These are phyloP conservation scores for Verticillium zaregamsianum DNA, from an alignment of 2,329 filamentous ascomycete species.

Conservation along the genomic window DNA sequence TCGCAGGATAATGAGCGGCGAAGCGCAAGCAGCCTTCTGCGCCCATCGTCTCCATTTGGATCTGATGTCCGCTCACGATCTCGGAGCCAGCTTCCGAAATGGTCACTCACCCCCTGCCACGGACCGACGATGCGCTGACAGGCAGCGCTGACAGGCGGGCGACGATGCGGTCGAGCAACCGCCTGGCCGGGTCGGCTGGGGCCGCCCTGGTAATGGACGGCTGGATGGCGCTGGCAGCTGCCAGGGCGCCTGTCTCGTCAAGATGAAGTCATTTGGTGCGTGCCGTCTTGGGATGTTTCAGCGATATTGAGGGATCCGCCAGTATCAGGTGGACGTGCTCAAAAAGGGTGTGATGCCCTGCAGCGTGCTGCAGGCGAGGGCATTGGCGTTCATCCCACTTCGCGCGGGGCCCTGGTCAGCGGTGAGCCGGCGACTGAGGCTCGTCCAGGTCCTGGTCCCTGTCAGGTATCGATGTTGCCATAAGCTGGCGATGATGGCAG, in stretches of 20 bases:
- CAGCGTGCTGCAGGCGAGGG: slow-evolving; percentile 11
- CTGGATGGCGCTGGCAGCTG: background rate
- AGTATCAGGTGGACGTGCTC: slow-evolving; percentile 3
- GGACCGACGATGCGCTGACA: background rate
- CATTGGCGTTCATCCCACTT: slow-evolving; percentile 5
- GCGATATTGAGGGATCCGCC: slow-evolving; percentile 13
- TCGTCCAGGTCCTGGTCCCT: background rate
- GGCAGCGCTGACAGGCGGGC: background rate
- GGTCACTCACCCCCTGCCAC: background rate
- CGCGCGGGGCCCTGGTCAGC: background rate
- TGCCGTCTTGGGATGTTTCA: slow-evolving; percentile 11
- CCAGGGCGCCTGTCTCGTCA: background rate
- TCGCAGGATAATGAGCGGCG: slow-evolving; percentile 1
- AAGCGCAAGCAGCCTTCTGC: background rate
- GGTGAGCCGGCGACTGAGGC: background rate
- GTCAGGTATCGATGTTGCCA: background rate
- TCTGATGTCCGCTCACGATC: background rate
- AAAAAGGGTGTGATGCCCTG: slow-evolving; percentile 1
- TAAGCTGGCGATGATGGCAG: background rate
- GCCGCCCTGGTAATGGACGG: background rate
- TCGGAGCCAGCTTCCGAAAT: slow-evolving; percentile 9
- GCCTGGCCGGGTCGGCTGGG: slow-evolving; percentile 9
- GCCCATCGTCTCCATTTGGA: background rate
- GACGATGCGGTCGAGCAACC: slow-evolving; percentile 1
- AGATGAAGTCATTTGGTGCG: slow-evolving; percentile 13